Conservation (phyloP, 805 yeast species). For the Schwanniomyces sp. region DNA sequence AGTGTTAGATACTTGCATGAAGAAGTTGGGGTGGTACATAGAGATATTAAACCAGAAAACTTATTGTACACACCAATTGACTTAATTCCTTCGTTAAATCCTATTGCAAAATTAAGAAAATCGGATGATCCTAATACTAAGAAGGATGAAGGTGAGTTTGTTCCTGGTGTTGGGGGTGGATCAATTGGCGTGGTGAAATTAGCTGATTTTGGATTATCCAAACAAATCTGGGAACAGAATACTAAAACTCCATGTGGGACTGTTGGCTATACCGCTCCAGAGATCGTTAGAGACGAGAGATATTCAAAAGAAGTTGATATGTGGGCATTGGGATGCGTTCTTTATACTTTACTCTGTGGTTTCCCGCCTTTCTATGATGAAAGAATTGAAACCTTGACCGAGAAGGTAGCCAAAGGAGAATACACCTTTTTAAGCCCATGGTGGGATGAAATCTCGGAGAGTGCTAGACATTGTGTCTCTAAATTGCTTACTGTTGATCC, state of each 20-base stretch:
- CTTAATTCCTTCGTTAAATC: slow-evolving; percentile 42
- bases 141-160: slow-evolving; percentile 84
- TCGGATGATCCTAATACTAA: slow-evolving; percentile 72
- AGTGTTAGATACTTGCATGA: slow-evolving; percentile 71
- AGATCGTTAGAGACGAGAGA: slow-evolving; percentile 89
- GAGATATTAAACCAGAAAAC: slow-evolving; percentile 84
- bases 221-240: slow-evolving; percentile 82
- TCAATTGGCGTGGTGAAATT: slow-evolving; percentile 85
- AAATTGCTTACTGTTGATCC: slow-evolving; percentile 74
- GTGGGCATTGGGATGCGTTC: slow-evolving; percentile 98
- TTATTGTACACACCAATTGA: slow-evolving; percentile 63
- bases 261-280: slow-evolving; percentile 98
- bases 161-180: slow-evolving; percentile 85
- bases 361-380: slow-evolving; percentile 97
- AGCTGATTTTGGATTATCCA: slow-evolving; percentile 95
- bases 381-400: slow-evolving; percentile 68
- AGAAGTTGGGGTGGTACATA: slow-evolving; percentile 74
- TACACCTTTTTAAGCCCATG: slow-evolving; percentile 76
- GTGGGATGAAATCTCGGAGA: slow-evolving; percentile 81
- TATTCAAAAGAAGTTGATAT: slow-evolving; percentile 94
- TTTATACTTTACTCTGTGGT: slow-evolving; percentile 91
- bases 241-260: slow-evolving; percentile 99
- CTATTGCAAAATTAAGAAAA: slow-evolving; percentile 43
- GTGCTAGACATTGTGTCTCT: slow-evolving; percentile 70
- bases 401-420: slow-evolving; percentile 77